These are phyloP conservation scores for Euphorbia tirucalli DNA, from an alignment of 345 rosid genomes.

Conservation along the genomic window DNA sequence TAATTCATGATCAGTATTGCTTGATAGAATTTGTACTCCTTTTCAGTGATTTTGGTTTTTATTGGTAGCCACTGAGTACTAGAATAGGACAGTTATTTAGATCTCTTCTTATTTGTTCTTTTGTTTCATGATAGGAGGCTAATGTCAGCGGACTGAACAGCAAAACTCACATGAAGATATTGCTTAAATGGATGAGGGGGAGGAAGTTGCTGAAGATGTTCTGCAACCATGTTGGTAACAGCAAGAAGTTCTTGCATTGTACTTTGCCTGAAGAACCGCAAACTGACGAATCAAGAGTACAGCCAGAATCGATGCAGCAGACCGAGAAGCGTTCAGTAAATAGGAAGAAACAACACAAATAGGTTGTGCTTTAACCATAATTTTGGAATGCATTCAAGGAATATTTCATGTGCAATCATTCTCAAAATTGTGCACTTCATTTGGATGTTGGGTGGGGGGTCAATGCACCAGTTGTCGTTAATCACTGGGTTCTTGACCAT, in stretches of 20 bases:
- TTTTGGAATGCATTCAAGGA: not conserved
- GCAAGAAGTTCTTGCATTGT: conserved; percentile 69
- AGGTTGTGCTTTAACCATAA: not conserved
- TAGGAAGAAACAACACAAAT: conserved; percentile 21
- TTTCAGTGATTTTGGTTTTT: not conserved
- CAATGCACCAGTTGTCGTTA: not conserved
- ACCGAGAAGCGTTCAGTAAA: conserved; percentile 27
- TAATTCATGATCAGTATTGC: not conserved
- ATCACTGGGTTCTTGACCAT: not conserved
- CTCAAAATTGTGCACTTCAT: conserved; percentile 2
- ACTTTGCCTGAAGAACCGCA: conserved; percentile 69
- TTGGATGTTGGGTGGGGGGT: conserved; percentile 3
- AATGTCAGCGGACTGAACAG: conserved; percentile 63
- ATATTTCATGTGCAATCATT: not conserved
- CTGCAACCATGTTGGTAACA: conserved; percentile 77
- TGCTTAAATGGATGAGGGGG: conserved; percentile 99
- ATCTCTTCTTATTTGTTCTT: not conserved
- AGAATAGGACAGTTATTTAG: not conserved
- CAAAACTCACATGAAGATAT: conserved; percentile 91
- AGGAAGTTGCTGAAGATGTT: conserved; percentile 75
- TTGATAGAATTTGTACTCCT: not conserved
- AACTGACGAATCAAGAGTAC: conserved; percentile 27
- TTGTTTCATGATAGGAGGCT: conserved; percentile 52
- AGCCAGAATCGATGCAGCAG: conserved; percentile 22
- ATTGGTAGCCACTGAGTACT: not conserved